Percentiles rank a stretch among this genome's conserved stretches.
These are phyloP conservation scores for Saraca asoca DNA, from an alignment of 331 rosid genomes.

Conservation along the genomic window DNA sequence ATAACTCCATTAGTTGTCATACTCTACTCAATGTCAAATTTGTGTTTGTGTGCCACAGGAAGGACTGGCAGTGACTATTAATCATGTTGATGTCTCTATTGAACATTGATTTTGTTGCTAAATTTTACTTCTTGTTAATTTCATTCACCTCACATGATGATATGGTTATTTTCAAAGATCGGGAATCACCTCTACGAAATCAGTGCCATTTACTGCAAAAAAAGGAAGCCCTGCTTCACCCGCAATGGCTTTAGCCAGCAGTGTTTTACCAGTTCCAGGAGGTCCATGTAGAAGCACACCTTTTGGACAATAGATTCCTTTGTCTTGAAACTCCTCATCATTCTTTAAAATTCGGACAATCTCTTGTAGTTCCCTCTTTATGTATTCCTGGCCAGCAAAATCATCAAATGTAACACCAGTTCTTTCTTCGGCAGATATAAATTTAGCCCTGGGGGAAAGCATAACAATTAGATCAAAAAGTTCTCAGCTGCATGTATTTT, in stretches of 20 bases:
- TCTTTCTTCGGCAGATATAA: slow-evolving; percentile 90
- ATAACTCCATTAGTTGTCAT: neutral
- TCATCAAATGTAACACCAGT: slow-evolving; percentile 88
- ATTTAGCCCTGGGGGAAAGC: slow-evolving; percentile 78
- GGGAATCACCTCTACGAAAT: slow-evolving; percentile 80
- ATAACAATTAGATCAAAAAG: slow-evolving; percentile 44
- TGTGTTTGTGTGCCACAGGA: slow-evolving; percentile 11
- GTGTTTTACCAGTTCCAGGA: slow-evolving; percentile 94
- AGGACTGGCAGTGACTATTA: slow-evolving; percentile 21
- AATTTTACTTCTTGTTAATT: slow-evolving; percentile 35
- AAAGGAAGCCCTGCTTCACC: slow-evolving; percentile 96
- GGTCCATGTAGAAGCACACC: slow-evolving; percentile 96
- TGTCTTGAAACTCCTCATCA: slow-evolving; percentile 83
- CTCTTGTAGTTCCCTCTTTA: slow-evolving; percentile 89
- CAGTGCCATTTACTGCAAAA: slow-evolving; percentile 93
- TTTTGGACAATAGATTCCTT: slow-evolving; percentile 90
- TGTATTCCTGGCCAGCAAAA: slow-evolving; percentile 98
- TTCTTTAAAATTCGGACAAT: slow-evolving; percentile 79
- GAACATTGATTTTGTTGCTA: slow-evolving; percentile 4
- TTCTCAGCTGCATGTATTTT: slow-evolving; percentile 3
- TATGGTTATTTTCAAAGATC: slow-evolving; percentile 33
- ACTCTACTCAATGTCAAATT: slow-evolving; percentile 24
- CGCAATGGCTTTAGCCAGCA: slow-evolving; percentile 92
- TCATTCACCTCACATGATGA: slow-evolving; percentile 29
- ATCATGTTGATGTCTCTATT: slow-evolving; percentile 3